These are phyloP conservation scores for Erysimum cheiranthoides DNA, from an alignment of 345 rosid genomes.

Conservation along the genomic window DNA sequence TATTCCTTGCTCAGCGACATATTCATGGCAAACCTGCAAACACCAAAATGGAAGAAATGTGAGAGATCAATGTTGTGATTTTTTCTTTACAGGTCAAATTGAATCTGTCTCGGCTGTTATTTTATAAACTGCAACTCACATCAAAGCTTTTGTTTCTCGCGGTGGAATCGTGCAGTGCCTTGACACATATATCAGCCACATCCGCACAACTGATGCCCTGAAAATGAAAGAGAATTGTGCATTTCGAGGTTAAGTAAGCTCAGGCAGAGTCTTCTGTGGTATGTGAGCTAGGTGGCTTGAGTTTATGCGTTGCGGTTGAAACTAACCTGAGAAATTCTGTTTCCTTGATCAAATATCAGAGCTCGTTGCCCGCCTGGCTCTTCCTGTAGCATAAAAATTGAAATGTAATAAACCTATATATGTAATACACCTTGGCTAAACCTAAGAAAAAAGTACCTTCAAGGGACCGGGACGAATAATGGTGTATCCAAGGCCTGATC, in stretches of 20 bases:
- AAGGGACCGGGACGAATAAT: conserved; percentile 94
- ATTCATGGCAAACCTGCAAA: conserved; percentile 87
- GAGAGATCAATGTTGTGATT: conserved; percentile 8
- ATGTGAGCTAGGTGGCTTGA: not conserved
- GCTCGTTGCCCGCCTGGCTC: conserved; percentile 99
- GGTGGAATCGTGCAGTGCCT: conserved; percentile 88
- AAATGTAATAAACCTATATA: not conserved
- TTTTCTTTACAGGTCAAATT: not conserved
- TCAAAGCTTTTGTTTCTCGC: conserved; percentile 98
- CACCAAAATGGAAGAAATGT: conserved; percentile 20
- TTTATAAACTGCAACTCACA: conserved; percentile 49
- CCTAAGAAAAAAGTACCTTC: conserved; percentile 53
- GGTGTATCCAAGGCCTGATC: conserved; percentile 97
- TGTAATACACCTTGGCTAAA: conserved; percentile 10
- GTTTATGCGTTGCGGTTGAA: not conserved
- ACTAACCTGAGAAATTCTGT: conserved; percentile 84
- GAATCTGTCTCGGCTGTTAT: not conserved
- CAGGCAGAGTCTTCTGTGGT: not conserved
- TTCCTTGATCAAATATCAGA: conserved; percentile 94
- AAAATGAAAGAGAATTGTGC: conserved; percentile 3
- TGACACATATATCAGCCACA: conserved; percentile 92
- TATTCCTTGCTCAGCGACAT: conserved; percentile 82
- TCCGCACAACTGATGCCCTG: conserved; percentile 93
- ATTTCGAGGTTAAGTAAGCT: conserved; percentile 7
- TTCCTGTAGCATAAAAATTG: conserved; percentile 59